Evolutionary conservation across 306 rosid species (phyloP).

Genomic region (Glycine tomentella): DNA sequence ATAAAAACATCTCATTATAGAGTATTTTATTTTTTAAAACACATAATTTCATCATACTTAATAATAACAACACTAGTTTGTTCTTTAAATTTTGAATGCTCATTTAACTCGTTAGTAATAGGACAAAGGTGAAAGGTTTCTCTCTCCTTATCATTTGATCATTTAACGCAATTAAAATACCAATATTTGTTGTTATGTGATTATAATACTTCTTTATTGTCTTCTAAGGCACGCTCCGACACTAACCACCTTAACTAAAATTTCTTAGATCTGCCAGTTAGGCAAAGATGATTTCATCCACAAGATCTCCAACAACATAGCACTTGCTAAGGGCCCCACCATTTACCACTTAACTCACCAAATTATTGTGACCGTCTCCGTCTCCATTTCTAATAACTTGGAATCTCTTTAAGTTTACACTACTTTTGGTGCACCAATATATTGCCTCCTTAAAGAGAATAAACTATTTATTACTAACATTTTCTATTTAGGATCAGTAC

Average conservation of each 20-base stretch:
- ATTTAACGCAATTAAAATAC: no score
- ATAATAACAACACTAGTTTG: no score
- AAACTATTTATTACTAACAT: background rate
- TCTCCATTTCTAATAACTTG: conserved; percentile 9
- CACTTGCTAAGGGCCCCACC: background rate
- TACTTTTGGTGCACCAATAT: conserved; percentile 35
- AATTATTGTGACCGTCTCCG: no score
- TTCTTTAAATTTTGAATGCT: no score
- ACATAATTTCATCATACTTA: no score
- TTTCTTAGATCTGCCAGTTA: conserved; percentile 28
- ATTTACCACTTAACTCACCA: background rate
- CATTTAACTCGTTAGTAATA: no score
- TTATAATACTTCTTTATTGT: conserved; percentile 21
- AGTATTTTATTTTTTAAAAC: no score
- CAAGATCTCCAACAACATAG: conserved; percentile 31
- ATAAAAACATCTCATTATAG: no score
- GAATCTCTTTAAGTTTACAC: conserved; percentile 49
- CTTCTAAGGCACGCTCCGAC: conserved; percentile 51
- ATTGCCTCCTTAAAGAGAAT: conserved; percentile 15
- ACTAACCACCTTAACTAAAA: conserved; percentile 48
- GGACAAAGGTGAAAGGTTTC: no score
- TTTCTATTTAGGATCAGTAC: background rate
- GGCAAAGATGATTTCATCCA: no score
- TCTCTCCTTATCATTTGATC: no score
- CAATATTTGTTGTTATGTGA: conserved; percentile 36